Evolutionary conservation across 148 eudicot genomes (phyloP), one percentile per base, ranked within the genome.

Genomic region (Silene conica): DNA sequence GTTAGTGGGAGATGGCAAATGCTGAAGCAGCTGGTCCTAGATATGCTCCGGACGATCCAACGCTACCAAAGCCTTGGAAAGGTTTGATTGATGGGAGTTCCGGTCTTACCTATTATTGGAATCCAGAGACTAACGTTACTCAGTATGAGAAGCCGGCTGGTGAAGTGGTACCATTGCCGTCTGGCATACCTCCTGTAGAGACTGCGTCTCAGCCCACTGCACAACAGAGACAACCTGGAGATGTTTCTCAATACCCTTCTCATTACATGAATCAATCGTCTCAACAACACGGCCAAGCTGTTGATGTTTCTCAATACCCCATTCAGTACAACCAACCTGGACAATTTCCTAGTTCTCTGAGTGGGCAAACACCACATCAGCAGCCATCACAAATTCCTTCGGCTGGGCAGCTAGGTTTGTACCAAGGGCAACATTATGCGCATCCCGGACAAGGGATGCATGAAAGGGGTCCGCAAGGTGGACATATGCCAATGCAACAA

Each of bases 1-100:
- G 71, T 19, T 71, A 64, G 83, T 58, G 15, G 78, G 72, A 50
- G 56, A 93, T 91, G 98, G 82, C 92, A 63, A 86, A 86, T 77
- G 82, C 83, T 38, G 99, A 95, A 79, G 89, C 89, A 68, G 80
- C 79, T 76, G 98, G 97, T 69, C 97, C 97, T 15, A 90, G 99
- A 34, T 95, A 88, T 78, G 99, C 97, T 1, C 99, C 99, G 18
- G 96, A 92, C 72, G 99, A 95, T 79, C 99, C 99, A 34, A 84
- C 86, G 45, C 86, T 95, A 75, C 97, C 97, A 22, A 82, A 84
- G 45, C 99, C 99, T 11, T 95, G 99, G 99, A 92, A 90, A 82
- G 97, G 96, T 69, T 85, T 95, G 77, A 90, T 95, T 78, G 97
- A 92, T 69, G 99, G 99, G 81, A 90, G 85, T 74, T 78, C 89